Evolutionary conservation across 257 asterid genomes (phyloP).

Genomic region (Ophiorrhiza pumila): DNA sequence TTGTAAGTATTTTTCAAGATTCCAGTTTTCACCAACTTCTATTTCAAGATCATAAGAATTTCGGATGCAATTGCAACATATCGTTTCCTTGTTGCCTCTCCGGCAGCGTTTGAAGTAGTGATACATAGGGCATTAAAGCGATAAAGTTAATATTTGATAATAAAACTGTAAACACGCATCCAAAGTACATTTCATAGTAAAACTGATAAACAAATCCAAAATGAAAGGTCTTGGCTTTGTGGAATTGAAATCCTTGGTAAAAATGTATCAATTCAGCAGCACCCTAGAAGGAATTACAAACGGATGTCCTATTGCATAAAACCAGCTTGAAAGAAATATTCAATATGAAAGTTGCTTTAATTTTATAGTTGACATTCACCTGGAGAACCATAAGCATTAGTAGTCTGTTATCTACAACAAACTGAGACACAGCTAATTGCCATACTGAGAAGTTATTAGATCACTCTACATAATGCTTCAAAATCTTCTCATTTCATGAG

Average conservation of each 20-base stretch:
- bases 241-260: not conserved
- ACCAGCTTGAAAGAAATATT: not conserved
- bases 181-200: no score
- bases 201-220: no score
- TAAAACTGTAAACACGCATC: no score
- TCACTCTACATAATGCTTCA: not conserved
- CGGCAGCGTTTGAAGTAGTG: not conserved
- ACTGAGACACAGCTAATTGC: not conserved
- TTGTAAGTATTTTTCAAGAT: not conserved
- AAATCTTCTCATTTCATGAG: not conserved
- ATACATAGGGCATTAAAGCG: no score
- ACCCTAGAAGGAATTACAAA: no score
- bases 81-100: not conserved
- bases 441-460: not conserved
- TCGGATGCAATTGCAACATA: not conserved
- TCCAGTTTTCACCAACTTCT: not conserved
- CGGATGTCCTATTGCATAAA: not conserved
- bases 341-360: no score
- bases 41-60: no score
- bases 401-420: not conserved
- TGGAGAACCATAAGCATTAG: not conserved
- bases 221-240: not conserved
- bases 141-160: no score
- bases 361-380: no score
- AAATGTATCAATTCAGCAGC: not conserved